Base-by-base conservation (phyloP, 1,139 yeast species). In the Candida sanyaensis region DNA sequence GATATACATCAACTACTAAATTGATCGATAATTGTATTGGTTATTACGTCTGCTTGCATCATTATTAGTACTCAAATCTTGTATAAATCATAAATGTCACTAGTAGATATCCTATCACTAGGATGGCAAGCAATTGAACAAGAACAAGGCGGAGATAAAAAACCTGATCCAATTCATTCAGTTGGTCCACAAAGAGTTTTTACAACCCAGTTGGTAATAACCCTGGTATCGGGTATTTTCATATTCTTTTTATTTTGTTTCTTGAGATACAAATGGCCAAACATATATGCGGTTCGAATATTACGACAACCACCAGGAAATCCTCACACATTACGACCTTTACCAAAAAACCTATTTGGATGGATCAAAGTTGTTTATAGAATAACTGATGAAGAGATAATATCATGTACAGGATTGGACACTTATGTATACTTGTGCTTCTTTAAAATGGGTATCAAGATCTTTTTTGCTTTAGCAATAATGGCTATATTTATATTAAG, bases 271-370 rank as follows among this genome's bases (percentile, higher is more conserved):
- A 64, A 71, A 55, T 77, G 80, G 78, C 81, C 81, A 21, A 80
- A 75, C 54, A 73, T 77, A 53, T 77, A 77, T 53, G 80, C 81
- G n/a, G 76, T 75, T 13, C 55, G 81, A 51, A 74, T 80, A 7
- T 57, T 76, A 36, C 58, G 80, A 47, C 59, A 64, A 37, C 53
- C 43, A 30, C 37, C 42, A 9, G 61, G 65, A 44, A 58, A 60
- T 29, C 38, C 39, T 4, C 56, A 56, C 10, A 47, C 54, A 4
- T 59, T 73, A 50, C 66, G 66, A 46, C 67, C 64, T n/a, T 60
- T 75, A 33, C 80, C 80, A 9, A 56, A 60, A 38, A 62, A 63
- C 42, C 60, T 69, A 50, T 72, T 75, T 55, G 71, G 71, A 6
- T 76, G 81, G 81, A 66, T 75, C 29, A 52, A 55, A 31, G 70